phyloP scores from a whole-genome alignment of 495 filamentous ascomycete species.

The Cetradonia linearis region DNA sequence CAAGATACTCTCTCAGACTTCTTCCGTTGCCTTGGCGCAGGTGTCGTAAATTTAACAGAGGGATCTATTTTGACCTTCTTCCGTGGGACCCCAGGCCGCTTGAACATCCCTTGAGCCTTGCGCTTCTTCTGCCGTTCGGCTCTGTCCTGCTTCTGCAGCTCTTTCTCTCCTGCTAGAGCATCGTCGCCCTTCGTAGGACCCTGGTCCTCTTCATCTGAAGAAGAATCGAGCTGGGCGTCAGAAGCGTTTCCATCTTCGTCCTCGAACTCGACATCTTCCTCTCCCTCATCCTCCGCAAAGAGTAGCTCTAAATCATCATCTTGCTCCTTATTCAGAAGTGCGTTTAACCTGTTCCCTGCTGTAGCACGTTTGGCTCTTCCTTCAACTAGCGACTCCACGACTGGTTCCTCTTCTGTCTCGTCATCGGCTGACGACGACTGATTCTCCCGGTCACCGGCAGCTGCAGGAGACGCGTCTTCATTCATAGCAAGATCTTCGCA shows the following conservation, averaged over 20 bases:
- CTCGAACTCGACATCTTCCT: constrained; percentile 75
- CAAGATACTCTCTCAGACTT: constrained; percentile 87
- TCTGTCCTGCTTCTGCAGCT: constrained; percentile 52
- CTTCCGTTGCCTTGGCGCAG: constrained; percentile 66
- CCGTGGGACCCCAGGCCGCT: constrained; percentile 40
- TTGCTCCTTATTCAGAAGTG: constrained; percentile 65
- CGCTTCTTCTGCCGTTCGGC: constrained; percentile 56
- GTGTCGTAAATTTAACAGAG: constrained; percentile 32
- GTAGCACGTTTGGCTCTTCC: constrained; percentile 73
- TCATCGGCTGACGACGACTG: constrained; percentile 13
- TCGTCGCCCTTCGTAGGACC: constrained; percentile 52
- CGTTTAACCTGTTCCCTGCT: constrained; percentile 74
- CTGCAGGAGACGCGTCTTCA: constrained; percentile 10
- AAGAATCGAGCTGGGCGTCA: constrained; percentile 74
- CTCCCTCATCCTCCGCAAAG: constrained; percentile 78
- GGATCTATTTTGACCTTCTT: constrained; percentile 60
- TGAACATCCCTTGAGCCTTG: constrained; percentile 50
- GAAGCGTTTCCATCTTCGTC: constrained; percentile 55
- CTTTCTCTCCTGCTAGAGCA: constrained; percentile 52
- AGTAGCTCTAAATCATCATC: constrained; percentile 71
- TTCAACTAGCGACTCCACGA: constrained; percentile 64
- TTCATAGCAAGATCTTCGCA: background rate
- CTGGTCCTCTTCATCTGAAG: constrained; percentile 68
- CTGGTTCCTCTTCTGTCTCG: constrained; percentile 13
- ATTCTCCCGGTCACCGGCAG: constrained; percentile 5